Evolutionary conservation across 768 basidiomycete genomes (phyloP).

Genomic region (Termitomyces bulborhizus): DNA sequence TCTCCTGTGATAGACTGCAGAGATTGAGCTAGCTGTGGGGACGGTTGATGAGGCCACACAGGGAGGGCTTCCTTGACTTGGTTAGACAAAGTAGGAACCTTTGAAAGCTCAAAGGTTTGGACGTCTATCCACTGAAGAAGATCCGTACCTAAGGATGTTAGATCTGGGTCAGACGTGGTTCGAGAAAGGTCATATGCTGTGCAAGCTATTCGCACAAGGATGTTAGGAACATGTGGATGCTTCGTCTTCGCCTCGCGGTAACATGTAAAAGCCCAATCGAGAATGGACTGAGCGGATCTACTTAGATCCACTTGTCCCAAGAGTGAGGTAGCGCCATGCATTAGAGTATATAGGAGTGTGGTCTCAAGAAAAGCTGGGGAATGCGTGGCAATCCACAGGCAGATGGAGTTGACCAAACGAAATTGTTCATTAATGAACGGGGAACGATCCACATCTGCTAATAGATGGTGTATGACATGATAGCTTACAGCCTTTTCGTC

Average conservation of each 20-base stretch:
- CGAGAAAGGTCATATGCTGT: constrained; percentile 49
- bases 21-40: constrained; percentile 35
- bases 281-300: constrained; percentile 63
- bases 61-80: constrained; percentile 54
- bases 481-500: constrained; percentile 59
- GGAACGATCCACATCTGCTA: constrained; percentile 56
- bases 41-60: constrained; percentile 71
- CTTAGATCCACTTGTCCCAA: constrained; percentile 65
- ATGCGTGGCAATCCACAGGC: constrained; percentile 66
- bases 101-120: constrained; percentile 25
- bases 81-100: constrained; percentile 26
- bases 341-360: constrained; percentile 60
- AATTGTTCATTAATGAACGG: constrained; percentile 82
- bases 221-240: constrained; percentile 53
- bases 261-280: constrained; percentile 67
- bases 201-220: constrained; percentile 64
- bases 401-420: constrained; percentile 66
- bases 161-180: constrained; percentile 19
- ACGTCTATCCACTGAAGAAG: constrained; percentile 23
- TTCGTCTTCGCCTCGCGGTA: constrained; percentile 35
- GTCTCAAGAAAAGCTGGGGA: constrained; percentile 47
- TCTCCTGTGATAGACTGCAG: constrained; percentile 39
- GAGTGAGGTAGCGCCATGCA: constrained; percentile 60
- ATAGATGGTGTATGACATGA: constrained; percentile 70
- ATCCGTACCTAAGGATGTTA: constrained; percentile 33